Conservation (phyloP, 2,329 filamentous ascomycete species). For the Exophiala sp. region DNA sequence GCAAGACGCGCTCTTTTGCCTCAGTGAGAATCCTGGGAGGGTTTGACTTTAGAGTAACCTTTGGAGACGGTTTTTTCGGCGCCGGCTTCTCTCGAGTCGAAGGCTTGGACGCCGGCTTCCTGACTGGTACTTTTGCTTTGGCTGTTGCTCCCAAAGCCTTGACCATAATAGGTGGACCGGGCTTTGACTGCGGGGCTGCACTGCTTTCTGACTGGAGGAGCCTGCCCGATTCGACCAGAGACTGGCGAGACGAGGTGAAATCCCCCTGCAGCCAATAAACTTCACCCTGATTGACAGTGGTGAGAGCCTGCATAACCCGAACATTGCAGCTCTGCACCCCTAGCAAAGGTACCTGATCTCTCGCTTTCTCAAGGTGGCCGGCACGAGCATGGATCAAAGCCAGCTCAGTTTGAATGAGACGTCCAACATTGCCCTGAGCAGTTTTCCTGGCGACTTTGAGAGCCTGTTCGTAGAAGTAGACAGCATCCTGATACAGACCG, state of each 20-base stretch:
- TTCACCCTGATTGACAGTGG: slow-evolving; percentile 14
- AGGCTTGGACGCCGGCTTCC: slow-evolving; percentile 3
- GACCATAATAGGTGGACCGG: not conserved
- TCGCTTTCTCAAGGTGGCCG: slow-evolving; percentile 9
- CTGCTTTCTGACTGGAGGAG: not conserved
- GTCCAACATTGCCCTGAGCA: not conserved
- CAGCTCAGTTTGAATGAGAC: slow-evolving; percentile 9
- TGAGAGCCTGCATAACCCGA: not conserved
- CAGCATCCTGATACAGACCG: slow-evolving; percentile 81
- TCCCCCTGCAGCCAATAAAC: slow-evolving; percentile 9
- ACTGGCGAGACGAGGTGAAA: slow-evolving; percentile 1
- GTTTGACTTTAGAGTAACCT: not conserved
- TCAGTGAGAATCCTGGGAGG: not conserved
- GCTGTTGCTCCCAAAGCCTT: not conserved
- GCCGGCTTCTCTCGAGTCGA: not conserved
- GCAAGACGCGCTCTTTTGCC: too few species aligned
- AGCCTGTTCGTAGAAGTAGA: slow-evolving; percentile 84
- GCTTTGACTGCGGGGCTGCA: not conserved
- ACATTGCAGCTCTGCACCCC: not conserved
- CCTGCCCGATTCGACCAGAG: slow-evolving; percentile 5
- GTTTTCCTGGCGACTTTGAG: slow-evolving; percentile 63
- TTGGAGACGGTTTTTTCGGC: not conserved
- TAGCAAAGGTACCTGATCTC: not conserved
- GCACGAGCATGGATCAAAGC: slow-evolving; percentile 20
- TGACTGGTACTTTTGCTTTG: slow-evolving; percentile 1